Base-by-base conservation (phyloP, 768 basidiomycete genomes). In the Clavaria fumosa region DNA sequence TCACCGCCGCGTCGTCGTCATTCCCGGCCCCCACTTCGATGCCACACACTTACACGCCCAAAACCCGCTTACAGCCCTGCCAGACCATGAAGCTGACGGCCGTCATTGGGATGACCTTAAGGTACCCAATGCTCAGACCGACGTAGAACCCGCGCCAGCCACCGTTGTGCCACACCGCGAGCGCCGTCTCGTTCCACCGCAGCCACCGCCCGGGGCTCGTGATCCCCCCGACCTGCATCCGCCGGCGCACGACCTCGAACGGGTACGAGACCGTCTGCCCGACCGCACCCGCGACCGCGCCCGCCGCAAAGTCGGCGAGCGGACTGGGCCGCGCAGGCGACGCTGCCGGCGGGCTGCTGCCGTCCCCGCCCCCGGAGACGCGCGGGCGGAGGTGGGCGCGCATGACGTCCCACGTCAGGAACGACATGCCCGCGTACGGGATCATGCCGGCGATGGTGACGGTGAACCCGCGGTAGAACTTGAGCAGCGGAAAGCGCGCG, bases 381-480 rank as follows among this genome's bases (percentile, higher is more conserved):
- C 60, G 58, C 24, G 72, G 72, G 21, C 76, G 60, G 40, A 81
- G 60, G 23, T 59, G 60, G 9, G 78, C 67, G 35, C 77, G 70
- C 30, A 81, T 64, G 53, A 66, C 78, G 28, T 83, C 91, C 79
- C 88, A 97, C 22, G 79, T 76, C 32, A 96, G 69, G 64, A 97
- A 97, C 9, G 85, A 86, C 2, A 88, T 84, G 14, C 93, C 93
- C 3, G 90, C 88, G 49, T 97, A 96, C 4, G 93, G 93, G 22
- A 97, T 64, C 70, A 96, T 97, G 31, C 95, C 93, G 9, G 73
- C 56, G 26, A 97, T 57, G 15, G 90, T 90, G 20, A 95, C 88
- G 5, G 78, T 77, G 59, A 97, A 96, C n/a, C 95, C 93, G 15
- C 95, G 83, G 53, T 97, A 99, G 59, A 97, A 89, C 50, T 91